These are phyloP conservation scores for Panicum virgatum DNA, from an alignment of 202 grass and related monocot genomes.

Conservation along the genomic window DNA sequence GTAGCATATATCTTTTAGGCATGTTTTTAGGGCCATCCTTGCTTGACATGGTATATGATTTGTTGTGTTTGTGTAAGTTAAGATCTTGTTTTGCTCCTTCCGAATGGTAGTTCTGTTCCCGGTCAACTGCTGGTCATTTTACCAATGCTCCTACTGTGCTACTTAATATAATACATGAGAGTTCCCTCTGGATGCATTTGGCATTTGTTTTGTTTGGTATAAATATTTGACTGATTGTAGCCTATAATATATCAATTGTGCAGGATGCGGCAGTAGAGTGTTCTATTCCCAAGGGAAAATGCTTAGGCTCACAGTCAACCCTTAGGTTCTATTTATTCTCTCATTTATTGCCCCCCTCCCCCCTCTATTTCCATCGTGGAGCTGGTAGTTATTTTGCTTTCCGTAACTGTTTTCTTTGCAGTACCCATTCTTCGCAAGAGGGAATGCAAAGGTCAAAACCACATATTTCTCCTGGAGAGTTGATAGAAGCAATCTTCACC, in stretches of 20 bases:
- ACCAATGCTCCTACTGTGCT: background rate
- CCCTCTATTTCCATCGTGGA: background rate
- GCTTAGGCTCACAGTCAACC: slow-evolving; percentile 34
- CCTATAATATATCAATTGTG: slow-evolving; percentile 31
- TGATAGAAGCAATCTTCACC: slow-evolving; percentile 77
- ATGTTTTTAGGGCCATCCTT: background rate
- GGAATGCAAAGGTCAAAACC: slow-evolving; percentile 19
- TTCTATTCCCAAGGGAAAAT: slow-evolving; percentile 31
- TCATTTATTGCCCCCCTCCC: background rate
- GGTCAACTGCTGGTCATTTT: background rate
- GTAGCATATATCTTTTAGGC: background rate
- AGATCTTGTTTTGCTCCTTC: background rate
- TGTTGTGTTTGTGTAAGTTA: background rate
- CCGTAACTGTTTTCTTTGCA: background rate
- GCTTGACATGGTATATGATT: slow-evolving; percentile 2
- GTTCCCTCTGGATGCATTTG: slow-evolving; percentile 5
- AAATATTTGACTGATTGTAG: slow-evolving; percentile 17
- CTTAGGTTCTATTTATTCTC: slow-evolving; percentile 38
- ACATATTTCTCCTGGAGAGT: slow-evolving; percentile 63
- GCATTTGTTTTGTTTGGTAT: slow-evolving; percentile 14
- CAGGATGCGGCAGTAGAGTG: slow-evolving; percentile 35
- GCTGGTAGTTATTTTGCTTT: slow-evolving; percentile 2
- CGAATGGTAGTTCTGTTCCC: background rate
- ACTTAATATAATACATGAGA: slow-evolving; percentile 12
- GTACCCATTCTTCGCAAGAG: slow-evolving; percentile 6